Evolutionary conservation across 2,329 filamentous ascomycete genomes (phyloP), one percentile per base, ranked within the genome.

Genomic region (Eutypella sp.): DNA sequence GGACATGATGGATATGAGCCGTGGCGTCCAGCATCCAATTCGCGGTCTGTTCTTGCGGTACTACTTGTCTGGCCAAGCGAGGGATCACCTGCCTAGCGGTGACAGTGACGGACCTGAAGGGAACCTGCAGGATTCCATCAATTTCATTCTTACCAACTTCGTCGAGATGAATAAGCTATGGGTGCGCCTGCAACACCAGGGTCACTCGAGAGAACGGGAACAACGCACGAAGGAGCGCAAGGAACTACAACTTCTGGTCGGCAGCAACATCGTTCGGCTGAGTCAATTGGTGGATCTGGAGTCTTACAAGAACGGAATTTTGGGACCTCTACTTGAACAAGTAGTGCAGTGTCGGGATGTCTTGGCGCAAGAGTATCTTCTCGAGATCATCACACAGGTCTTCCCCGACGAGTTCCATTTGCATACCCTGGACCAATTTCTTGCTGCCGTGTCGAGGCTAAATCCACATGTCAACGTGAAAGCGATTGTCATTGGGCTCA

Each of bases 1-100:
- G 71, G 93, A 99, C 68, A 99, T 99, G 93, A 99, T 99, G 93
- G 93, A 99, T 69, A 99, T 99, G 93, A 97, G 90, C 69, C 82
- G 93, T 52, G 93, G 93, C 46, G 91, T 99, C 19, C 93, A 99
- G 63, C 93, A 99, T 68, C 93, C 93, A 15, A 91, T 96, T 52
- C 88, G 93, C 47, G 93, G 93, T 16, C 76, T 99, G 45, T 99
- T 99, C 66, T 72, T 99, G 60, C 84, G 93, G 63, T 99, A 99
- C 70, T 99, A 96, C 64, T 79, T 99, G 42, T 93, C 89, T 20
- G 92, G 93, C 31, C 93, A 99, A 71, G 92, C 93, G 33, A 81
- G 93, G 60, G 93, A 99, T 67, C 83, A 82, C 64, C 75, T 99
- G 42, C 93, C 93, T 0, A 81, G 80, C 1, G 88, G 88, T 40